Conservation (phyloP, 257 asterid genomes). For the Gardenia jasminoides region DNA sequence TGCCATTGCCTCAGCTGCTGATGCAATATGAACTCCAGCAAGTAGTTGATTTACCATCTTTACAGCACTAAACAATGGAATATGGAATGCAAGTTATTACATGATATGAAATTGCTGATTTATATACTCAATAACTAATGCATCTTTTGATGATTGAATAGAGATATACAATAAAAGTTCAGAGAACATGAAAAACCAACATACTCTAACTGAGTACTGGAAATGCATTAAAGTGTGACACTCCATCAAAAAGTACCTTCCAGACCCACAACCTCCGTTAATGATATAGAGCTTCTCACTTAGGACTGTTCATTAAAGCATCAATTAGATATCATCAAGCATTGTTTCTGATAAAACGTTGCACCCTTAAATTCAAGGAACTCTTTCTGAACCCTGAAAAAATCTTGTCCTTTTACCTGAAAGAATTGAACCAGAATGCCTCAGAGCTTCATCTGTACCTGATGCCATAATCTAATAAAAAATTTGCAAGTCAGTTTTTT, state of each 20-base stretch:
- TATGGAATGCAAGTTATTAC: background rate
- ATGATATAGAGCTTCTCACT: conserved; percentile 95
- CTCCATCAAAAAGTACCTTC: conserved; percentile 56
- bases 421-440: conserved; percentile 82
- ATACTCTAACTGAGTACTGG: background rate
- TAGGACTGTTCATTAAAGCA: conserved; percentile 53
- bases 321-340: conserved; percentile 4
- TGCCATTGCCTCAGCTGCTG: conserved; percentile 98
- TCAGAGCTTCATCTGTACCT: conserved; percentile 85
- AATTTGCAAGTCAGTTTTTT: conserved; percentile 23
- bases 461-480: conserved; percentile 91
- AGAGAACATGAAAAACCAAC: background rate
- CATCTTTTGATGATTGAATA: background rate
- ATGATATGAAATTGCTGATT: background rate
- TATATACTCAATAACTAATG: background rate
- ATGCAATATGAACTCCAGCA: conserved; percentile 98
- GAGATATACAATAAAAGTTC: background rate
- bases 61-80: conserved; percentile 53
- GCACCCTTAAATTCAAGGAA: background rate
- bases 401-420: conserved; percentile 51
- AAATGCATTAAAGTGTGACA: conserved; percentile 12
- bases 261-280: conserved; percentile 95
- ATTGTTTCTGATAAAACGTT: background rate
- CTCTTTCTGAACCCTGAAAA: conserved; percentile 1
- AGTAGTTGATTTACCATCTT: conserved; percentile 98